phyloP scores from a whole-genome alignment of 305 asterid genomes.

The Solanum hybrid region DNA sequence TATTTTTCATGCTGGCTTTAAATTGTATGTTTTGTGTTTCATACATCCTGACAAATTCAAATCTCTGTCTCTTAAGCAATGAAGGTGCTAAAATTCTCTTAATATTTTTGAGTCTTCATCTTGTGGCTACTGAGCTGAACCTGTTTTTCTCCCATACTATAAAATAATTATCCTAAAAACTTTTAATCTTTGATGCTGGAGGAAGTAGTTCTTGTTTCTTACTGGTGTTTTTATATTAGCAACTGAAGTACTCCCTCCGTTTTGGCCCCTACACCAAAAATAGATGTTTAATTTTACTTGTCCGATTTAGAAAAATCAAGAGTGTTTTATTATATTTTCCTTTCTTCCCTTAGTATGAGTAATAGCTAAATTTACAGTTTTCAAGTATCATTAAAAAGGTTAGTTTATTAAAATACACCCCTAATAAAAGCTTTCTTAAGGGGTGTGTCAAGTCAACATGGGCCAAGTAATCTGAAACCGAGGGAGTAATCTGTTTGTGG shows the following conservation, averaged over 20 bases:
- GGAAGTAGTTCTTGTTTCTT: neutral
- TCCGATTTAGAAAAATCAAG: neutral
- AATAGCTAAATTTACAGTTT: neutral
- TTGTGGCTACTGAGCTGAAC: neutral
- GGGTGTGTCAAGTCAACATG: neutral
- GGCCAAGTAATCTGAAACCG: neutral
- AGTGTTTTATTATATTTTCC: neutral
- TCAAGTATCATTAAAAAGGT: neutral
- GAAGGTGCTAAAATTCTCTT: neutral
- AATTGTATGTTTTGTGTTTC: neutral
- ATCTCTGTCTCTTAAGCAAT: neutral
- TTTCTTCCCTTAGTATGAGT: neutral
- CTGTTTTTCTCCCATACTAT: neutral
- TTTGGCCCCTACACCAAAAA: neutral
- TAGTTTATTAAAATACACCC: neutral
- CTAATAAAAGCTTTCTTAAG: neutral
- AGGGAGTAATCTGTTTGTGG: neutral
- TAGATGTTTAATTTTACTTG: neutral
- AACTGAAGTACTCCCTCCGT: neutral
- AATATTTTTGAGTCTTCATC: neutral
- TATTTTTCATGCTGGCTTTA: neutral
- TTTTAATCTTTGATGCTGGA: neutral
- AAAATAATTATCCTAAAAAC: neutral
- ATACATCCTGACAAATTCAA: neutral
- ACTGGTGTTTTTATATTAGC: neutral